A percentile compares a stretch with the other conserved stretches of the same genome.
Conservation (phyloP, 805 yeast genomes). For the Yarrowia hollandica region DNA sequence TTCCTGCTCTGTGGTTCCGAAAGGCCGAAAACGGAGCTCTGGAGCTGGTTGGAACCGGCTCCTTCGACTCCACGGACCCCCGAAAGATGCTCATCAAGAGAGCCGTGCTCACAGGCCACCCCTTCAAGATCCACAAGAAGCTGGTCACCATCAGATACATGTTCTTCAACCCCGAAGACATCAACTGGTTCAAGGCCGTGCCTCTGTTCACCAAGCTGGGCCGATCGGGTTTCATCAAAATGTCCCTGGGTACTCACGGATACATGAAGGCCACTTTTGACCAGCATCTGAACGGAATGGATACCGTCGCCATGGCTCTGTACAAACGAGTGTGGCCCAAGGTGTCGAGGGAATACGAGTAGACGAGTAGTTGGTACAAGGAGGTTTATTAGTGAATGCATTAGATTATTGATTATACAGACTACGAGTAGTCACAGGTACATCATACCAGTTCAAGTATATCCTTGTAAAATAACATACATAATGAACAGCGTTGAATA, state of each 20-base stretch:
- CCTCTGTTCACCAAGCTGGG: conserved; percentile 93
- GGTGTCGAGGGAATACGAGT: conserved; percentile 30
- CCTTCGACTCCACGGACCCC: conserved; percentile 83
- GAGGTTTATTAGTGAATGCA: too few relatives aligned
- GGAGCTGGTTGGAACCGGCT: conserved; percentile 82
- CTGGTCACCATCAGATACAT: conserved; percentile 92
- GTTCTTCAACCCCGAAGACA: conserved; percentile 92
- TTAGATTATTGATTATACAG: too few relatives aligned
- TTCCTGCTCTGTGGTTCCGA: conserved; percentile 83
- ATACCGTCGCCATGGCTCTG: conserved; percentile 88
- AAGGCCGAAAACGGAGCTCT: conserved; percentile 45
- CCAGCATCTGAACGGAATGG: conserved; percentile 86
- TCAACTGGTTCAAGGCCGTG: conserved; percentile 83
- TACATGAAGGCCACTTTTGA: conserved; percentile 95
- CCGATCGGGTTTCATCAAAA: conserved; percentile 91
- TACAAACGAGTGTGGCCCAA: conserved; percentile 93
- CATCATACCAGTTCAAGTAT: too few relatives aligned
- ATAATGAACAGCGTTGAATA: too few relatives aligned
- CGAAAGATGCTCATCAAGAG: conserved; percentile 84
- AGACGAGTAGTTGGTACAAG: background rate
- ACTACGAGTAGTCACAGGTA: too few relatives aligned
- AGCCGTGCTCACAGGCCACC: conserved; percentile 87
- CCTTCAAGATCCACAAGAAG: conserved; percentile 89
- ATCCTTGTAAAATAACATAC: too few relatives aligned
- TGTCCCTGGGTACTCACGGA: conserved; percentile 96